Percentiles rank a stretch among this genome's conserved stretches.
Conservation (phyloP, 306 rosid species). For the Quercus bicolor region DNA sequence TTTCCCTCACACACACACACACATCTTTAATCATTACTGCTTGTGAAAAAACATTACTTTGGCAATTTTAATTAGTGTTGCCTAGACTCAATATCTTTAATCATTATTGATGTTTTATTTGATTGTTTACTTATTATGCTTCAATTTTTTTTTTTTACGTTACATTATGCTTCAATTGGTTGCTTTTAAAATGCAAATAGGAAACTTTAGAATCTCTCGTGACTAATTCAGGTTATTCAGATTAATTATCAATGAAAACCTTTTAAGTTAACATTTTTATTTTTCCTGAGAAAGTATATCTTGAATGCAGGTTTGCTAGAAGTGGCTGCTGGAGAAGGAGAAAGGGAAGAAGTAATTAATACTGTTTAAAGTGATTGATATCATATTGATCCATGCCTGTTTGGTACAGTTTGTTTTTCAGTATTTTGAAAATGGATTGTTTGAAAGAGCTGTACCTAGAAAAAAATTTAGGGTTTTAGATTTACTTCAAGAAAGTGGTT, state of each 20-base stretch:
- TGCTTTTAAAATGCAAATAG: neutral
- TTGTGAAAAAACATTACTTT: neutral
- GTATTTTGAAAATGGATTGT: too few species aligned
- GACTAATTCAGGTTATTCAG: neutral
- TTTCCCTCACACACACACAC: too few species aligned
- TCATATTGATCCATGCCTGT: neutral
- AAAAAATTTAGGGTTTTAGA: too few species aligned
- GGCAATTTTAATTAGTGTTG: neutral
- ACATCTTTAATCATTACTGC: neutral
- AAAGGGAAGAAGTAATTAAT: neutral
- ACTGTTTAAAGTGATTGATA: neutral
- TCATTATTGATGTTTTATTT: neutral
- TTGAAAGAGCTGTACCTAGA: too few species aligned
- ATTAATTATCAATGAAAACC: neutral
- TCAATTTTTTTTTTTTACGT: neutral
- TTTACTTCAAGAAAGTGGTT: too few species aligned
- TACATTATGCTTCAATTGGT: neutral
- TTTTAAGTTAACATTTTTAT: neutral
- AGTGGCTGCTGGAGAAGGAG: neutral
- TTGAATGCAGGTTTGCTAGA: neutral
- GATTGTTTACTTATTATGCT: neutral
- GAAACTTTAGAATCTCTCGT: neutral
- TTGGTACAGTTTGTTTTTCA: too few species aligned
- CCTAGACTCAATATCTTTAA: neutral
- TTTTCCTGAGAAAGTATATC: neutral